Conservation (phyloP, 2,329 filamentous ascomycete species). For the Venturia pyrina region DNA sequence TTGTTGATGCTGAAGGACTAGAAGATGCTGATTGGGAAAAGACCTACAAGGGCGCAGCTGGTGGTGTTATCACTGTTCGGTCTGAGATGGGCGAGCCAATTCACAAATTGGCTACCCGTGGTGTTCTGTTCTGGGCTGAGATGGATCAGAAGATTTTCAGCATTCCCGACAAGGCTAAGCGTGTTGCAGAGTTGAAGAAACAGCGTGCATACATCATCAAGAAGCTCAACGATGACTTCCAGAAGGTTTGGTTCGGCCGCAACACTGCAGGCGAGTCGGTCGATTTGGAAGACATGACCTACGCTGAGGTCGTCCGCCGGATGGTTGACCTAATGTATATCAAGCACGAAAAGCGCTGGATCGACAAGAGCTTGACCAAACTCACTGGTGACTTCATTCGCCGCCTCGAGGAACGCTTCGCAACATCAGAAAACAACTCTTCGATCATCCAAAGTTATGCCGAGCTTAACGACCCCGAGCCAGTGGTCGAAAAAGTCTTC, state of each 20-base stretch:
- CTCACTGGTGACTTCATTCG: slow-evolving; percentile 94
- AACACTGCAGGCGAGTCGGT: slow-evolving; percentile 33
- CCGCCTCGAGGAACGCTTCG: slow-evolving; percentile 94
- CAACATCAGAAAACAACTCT: slow-evolving; percentile 55
- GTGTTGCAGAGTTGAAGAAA: slow-evolving; percentile 31
- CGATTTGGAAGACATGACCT: slow-evolving; percentile 40
- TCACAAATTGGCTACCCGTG: slow-evolving; percentile 94
- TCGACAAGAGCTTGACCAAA: slow-evolving; percentile 58
- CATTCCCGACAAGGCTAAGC: slow-evolving; percentile 66
- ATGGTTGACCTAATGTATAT: slow-evolving; percentile 39
- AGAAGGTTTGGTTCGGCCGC: slow-evolving; percentile 39
- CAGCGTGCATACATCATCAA: slow-evolving; percentile 36
- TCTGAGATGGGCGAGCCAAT: slow-evolving; percentile 99
- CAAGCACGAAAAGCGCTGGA: slow-evolving; percentile 35
- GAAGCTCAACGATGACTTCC: slow-evolving; percentile 38
- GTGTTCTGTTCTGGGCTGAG: slow-evolving; percentile 94
- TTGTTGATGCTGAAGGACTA: slow-evolving; percentile 33
- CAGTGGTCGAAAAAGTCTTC: slow-evolving; percentile 68
- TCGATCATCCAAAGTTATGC: slow-evolving; percentile 85
- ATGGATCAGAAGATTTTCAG: slow-evolving; percentile 99
- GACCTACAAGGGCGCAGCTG: slow-evolving; percentile 58
- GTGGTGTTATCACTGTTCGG: slow-evolving; percentile 89
- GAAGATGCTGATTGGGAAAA: slow-evolving; percentile 36
- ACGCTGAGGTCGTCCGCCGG: slow-evolving; percentile 34
- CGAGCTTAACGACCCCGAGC: slow-evolving; percentile 75